Evolutionary conservation across 148 eudicot species (phyloP), one percentile per base, ranked within the genome.

Genomic region (Salicornia ramosissima): DNA sequence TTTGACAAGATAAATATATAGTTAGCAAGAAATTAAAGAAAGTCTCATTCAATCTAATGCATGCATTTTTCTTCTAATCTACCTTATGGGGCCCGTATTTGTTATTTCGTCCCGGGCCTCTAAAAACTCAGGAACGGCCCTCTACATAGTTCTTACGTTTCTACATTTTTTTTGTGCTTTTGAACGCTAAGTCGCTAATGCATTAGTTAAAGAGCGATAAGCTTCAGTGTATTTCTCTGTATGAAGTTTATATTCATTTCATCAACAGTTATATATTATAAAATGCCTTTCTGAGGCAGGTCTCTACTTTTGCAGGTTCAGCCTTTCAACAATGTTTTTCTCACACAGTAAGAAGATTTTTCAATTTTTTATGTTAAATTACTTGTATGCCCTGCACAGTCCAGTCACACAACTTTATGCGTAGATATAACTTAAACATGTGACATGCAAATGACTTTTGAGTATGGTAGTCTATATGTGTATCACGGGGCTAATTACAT

Each of bases 271-370:
- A 15, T 19, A 30, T 30, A 4, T 31, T 11, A 29, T 59, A 13
- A 25, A 10, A 25, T 55, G 60, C 0, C 33, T 28, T 58, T 58
- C 45, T 61, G 42, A 68, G 24, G 8, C 21, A 28, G 4, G 34
- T 25, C 16, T 72, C 67, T 54, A 43, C 72, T 77, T 42, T 79
- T 83, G 76, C 96, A 92, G 98, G 98, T 92, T 92, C 80, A 92
- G 98, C 71, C 81, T 92, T 74, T 92, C 98, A 71, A 92, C 98
- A 45, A 88, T 90, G 95, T 90, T 90, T 70, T 93, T 93, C 76
- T 73, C 98, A 42, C 98, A 93, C 79, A 86, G 98, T 93, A 90
- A 50, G 98, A 77, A 49, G 34, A 40, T 14, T 62, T 76, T 9
- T 68, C 64, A 47, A 52, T 33, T 50, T 74, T 28, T 30, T 65